Evolutionary conservation across 306 rosid genomes (phyloP).

Genomic region (Coriaria nepalensis): DNA sequence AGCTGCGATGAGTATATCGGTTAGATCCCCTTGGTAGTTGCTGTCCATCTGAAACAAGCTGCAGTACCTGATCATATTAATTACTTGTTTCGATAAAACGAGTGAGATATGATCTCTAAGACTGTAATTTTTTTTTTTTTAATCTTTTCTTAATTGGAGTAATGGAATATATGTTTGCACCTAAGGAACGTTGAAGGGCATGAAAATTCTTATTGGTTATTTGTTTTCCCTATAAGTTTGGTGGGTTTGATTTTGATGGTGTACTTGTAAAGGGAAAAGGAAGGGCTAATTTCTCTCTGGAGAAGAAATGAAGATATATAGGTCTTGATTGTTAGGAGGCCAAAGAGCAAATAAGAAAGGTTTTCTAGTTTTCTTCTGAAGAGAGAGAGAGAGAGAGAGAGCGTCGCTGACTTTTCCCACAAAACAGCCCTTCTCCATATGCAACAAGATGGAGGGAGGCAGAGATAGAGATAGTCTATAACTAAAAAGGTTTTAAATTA

Average conservation of each 20-base stretch:
- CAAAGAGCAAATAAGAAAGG: constrained; percentile 19
- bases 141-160: too few relatives aligned
- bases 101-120: too few relatives aligned
- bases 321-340: constrained; percentile 22
- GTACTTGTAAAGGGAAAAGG: too few relatives aligned
- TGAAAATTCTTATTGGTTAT: too few relatives aligned
- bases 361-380: constrained; percentile 5
- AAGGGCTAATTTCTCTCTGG: too few relatives aligned
- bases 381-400: constrained; percentile 9
- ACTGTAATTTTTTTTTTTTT: too few relatives aligned
- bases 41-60: constrained; percentile 44
- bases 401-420: constrained; percentile 85
- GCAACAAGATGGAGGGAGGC: constrained; percentile 23
- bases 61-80: constrained; percentile 35
- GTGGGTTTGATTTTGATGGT: too few relatives aligned
- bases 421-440: constrained; percentile 43
- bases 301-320: neutral
- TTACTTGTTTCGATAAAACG: neutral
- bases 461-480: constrained; percentile 14
- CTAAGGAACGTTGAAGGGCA: too few relatives aligned
- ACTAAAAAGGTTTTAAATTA: constrained; percentile 4
- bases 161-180: too few relatives aligned
- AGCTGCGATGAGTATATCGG: constrained; percentile 50
- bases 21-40: constrained; percentile 72
- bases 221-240: too few relatives aligned